Conservation (phyloP, 2,329 filamentous ascomycete species). For the Neophaeococcomyces aloes region DNA sequence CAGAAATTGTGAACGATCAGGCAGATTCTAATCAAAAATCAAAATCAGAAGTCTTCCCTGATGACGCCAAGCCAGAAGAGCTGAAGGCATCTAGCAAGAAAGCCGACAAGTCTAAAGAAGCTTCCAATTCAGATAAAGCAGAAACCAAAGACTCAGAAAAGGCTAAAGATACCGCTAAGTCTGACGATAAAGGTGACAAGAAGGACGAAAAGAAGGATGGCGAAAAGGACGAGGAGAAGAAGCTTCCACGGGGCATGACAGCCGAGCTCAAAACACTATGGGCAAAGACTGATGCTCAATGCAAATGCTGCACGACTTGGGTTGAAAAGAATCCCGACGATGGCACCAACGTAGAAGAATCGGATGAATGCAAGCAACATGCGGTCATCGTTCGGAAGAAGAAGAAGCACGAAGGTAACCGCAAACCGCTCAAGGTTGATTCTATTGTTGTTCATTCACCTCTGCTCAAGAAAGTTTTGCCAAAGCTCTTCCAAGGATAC, state of each 20-base stretch:
- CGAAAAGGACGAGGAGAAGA: slow-evolving; percentile 4
- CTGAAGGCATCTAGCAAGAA: too few relatives aligned
- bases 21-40: not conserved
- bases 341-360: slow-evolving; percentile 8
- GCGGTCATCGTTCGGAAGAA: slow-evolving; percentile 28
- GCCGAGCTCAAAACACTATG: slow-evolving; percentile 2
- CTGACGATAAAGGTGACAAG: not conserved
- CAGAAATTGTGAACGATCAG: not conserved
- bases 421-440: slow-evolving; percentile 51
- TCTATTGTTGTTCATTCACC: slow-evolving; percentile 56
- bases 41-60: not conserved
- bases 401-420: slow-evolving; percentile 46
- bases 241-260: slow-evolving; percentile 6
- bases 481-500: slow-evolving; percentile 46
- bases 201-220: not conserved
- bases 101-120: not conserved
- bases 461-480: slow-evolving; percentile 47
- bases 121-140: not conserved
- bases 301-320: slow-evolving; percentile 8
- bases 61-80: not conserved
- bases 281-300: slow-evolving; percentile 9
- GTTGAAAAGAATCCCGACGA: slow-evolving; percentile 7
- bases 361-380: slow-evolving; percentile 8
- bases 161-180: not conserved
- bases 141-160: slow-evolving; percentile 1